Conservation (phyloP, 2,329 filamentous ascomycete species). For the Venturia effusa region DNA sequence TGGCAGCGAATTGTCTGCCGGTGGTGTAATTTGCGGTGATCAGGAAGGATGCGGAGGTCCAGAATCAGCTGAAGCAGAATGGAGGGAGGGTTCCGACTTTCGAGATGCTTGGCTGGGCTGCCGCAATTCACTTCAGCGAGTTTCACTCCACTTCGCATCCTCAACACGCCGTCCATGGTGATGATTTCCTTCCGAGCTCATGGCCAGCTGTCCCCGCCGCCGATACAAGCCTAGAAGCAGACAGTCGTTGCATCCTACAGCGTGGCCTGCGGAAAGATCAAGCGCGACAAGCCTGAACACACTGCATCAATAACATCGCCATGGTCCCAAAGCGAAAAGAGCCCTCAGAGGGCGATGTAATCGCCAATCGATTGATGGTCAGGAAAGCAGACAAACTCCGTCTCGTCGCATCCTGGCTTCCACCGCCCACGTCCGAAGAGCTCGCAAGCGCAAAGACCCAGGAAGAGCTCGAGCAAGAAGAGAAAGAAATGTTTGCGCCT, state of each 20-base stretch:
- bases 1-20: conserved; percentile 26
- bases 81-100: not conserved
- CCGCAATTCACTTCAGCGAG: not conserved
- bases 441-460: conserved; percentile 28
- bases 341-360: conserved; percentile 38
- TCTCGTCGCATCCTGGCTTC: conserved; percentile 46
- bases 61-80: too few species aligned
- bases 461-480: conserved; percentile 38
- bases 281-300: not conserved
- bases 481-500: conserved; percentile 42
- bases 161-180: not conserved
- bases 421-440: conserved; percentile 32
- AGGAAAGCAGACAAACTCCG: conserved; percentile 42
- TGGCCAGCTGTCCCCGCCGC: not conserved
- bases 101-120: not conserved
- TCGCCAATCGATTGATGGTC: conserved; percentile 44
- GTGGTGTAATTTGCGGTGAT: not conserved
- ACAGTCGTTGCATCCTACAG: not conserved
- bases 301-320: not conserved
- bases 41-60: not conserved
- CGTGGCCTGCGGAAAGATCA: not conserved
- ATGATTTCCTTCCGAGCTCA: not conserved
- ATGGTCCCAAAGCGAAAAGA: conserved; percentile 7
- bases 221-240: not conserved
- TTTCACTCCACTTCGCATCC: not conserved